phyloP scores from a whole-genome alignment of 257 asterid species.

The Solanum virginianum region DNA sequence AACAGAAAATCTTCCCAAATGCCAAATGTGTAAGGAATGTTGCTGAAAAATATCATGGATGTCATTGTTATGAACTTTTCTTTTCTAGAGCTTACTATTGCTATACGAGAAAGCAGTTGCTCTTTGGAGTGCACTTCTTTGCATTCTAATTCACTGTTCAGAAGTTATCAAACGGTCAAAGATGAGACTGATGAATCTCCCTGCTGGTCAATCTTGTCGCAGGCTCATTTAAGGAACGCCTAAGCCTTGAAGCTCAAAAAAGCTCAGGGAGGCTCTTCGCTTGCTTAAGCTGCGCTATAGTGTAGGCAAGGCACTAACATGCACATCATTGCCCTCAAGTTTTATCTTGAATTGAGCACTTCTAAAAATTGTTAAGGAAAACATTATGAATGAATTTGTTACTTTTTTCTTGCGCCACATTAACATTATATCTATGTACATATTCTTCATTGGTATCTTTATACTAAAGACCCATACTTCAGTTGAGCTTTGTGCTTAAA shows the following conservation, averaged over 20 bases:
- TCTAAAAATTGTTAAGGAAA: not conserved
- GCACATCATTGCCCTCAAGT: not conserved
- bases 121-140: not conserved
- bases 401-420: not conserved
- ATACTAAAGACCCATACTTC: not conserved
- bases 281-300: not conserved
- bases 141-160: not conserved
- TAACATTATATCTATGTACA: not conserved
- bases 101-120: not conserved
- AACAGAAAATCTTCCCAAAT: not conserved
- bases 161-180: not conserved
- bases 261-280: not conserved
- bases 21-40: not conserved
- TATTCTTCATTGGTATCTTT: not conserved
- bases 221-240: not conserved
- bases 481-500: not conserved
- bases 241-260: not conserved
- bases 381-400: not conserved
- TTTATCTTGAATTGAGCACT: not conserved
- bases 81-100: not conserved
- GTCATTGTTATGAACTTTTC: not conserved
- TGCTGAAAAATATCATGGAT: not conserved
- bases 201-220: not conserved
- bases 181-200: not conserved
- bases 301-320: not conserved